Conservation (phyloP, 2,329 filamentous ascomycete genomes). For the Xylaria hypoxylon region DNA sequence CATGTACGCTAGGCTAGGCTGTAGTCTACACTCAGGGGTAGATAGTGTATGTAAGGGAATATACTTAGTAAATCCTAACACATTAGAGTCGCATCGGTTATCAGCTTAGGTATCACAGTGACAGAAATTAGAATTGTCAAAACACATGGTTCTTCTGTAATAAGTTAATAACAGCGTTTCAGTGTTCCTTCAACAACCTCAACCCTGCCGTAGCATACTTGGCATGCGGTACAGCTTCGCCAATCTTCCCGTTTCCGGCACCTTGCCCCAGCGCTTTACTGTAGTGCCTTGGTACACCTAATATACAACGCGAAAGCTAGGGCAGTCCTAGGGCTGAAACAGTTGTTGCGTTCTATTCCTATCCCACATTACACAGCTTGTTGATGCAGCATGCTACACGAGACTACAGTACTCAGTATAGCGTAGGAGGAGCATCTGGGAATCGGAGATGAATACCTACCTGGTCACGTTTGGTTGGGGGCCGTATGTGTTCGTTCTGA, state of each 20-base stretch:
- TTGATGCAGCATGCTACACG: neutral
- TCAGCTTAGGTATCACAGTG: no score
- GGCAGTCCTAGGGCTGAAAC: no score
- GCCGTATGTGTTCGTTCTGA: no score
- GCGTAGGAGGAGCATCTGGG: neutral
- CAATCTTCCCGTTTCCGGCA: neutral
- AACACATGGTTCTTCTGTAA: neutral
- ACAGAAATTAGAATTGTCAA: constrained; percentile 1
- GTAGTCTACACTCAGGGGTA: neutral
- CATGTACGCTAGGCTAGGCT: no score
- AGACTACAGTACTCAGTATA: no score
- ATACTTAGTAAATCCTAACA: no score
- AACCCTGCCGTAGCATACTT: neutral
- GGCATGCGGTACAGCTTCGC: constrained; percentile 12
- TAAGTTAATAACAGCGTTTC: neutral
- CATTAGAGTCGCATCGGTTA: constrained; percentile 8
- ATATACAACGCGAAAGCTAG: neutral
- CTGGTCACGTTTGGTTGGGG: constrained; percentile 6
- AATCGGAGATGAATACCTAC: constrained; percentile 16
- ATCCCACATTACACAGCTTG: neutral
- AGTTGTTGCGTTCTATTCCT: neutral
- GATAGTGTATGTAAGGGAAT: neutral
- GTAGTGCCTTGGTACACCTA: no score
- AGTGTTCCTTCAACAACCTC: neutral
- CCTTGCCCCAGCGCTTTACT: constrained; percentile 6